Base-by-base conservation (phyloP, 2,329 filamentous ascomycete genomes). In the Tolypocladium sp. region DNA sequence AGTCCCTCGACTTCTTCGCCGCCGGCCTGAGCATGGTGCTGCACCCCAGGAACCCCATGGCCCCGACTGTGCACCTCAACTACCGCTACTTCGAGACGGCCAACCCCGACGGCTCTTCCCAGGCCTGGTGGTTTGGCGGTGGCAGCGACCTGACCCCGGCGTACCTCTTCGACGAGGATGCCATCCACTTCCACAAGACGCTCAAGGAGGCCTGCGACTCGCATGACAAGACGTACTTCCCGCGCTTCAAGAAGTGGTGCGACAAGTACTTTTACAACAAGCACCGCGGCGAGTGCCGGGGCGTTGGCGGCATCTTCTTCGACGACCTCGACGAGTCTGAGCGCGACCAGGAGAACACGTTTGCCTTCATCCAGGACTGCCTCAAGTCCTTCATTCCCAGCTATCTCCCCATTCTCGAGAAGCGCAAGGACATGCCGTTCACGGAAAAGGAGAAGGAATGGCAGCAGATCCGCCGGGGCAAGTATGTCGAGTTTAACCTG, bases 61-160 rank as follows among this genome's bases (percentile, higher is more conserved):
- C 93, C 9, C 94, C 94, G 0, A 99, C 94, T 0, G 94, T 99
- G 22, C 94, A 99, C 74, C 82, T 99, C 66, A 99, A 99, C 79
- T 97, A 97, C 80, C 87, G 94, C 59, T 99, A 99, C 77, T 99
- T 99, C 70, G 94, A 99, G 79, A 99, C 94, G 1, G 89, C 90
- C 61, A 89, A 93, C 67, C 84, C 89, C 10, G 88, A 93, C 67
- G 91, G 90, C 51, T 89, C 81, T 64, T 87, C 81, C 57, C 91
- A 93, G 64, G 89, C 92, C 9, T 99, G 94, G 93, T 99, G 94
- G 94, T 99, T 96, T 69, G 94, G 94, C 63, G 94, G 94, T 56
- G 94, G 94, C 59, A 92, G 91, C 57, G 94, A 99, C 74, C 76
- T 99, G 65, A 99, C 94, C 15, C 94, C 94, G 0, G 86, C 83